A percentile compares a stretch with the other conserved stretches of the same genome.
Conservation (phyloP, 2,329 filamentous ascomycete species). For the Moelleriella libera region DNA sequence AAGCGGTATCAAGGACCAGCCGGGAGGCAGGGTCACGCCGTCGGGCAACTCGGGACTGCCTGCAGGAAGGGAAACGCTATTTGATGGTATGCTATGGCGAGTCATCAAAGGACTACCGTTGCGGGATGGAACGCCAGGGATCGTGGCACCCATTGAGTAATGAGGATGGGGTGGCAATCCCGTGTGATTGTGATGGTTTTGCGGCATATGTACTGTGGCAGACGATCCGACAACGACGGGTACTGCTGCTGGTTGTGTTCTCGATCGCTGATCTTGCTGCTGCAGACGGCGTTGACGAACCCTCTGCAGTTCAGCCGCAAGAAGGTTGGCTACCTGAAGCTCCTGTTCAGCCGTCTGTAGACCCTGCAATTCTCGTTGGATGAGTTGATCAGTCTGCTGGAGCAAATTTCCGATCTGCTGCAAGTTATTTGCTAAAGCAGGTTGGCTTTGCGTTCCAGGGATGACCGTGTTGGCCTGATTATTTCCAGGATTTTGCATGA, state of each 20-base stretch:
- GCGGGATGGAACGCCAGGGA: conserved; percentile 17
- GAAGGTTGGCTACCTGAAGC: conserved; percentile 48
- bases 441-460: conserved; percentile 6
- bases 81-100: conserved; percentile 30
- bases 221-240: background rate
- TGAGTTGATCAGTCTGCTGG: conserved; percentile 50
- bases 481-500: conserved; percentile 17
- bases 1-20: conserved; percentile 51
- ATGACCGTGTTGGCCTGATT: conserved; percentile 7
- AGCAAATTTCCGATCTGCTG: conserved; percentile 44
- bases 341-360: conserved; percentile 54
- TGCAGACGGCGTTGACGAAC: conserved; percentile 39
- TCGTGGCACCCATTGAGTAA: conserved; percentile 7
- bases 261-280: conserved; percentile 1
- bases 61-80: conserved; percentile 38
- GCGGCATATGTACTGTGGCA: background rate
- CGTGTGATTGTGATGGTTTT: conserved; percentile 7
- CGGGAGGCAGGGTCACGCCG: conserved; percentile 48
- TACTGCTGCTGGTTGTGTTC: conserved; percentile 1
- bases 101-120: conserved; percentile 26
- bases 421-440: conserved; percentile 14
- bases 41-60: conserved; percentile 48
- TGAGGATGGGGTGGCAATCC: conserved; percentile 8
- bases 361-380: conserved; percentile 51
- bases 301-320: conserved; percentile 54